Evolutionary conservation across 2,329 filamentous ascomycete genomes (phyloP).

Genomic region (Juglanconis sp.): DNA sequence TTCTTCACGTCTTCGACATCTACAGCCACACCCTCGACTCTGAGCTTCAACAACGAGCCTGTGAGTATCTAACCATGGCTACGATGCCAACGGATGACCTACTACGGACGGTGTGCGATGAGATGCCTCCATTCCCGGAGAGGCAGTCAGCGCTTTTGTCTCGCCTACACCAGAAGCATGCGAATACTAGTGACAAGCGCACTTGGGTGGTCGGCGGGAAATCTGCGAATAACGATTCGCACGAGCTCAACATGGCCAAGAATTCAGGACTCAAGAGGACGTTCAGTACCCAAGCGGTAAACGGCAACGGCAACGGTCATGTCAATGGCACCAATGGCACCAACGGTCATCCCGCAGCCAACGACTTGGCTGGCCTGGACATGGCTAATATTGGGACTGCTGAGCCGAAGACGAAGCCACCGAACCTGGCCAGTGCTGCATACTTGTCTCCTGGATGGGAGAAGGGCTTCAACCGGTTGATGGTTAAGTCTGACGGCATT

Average conservation of each 20-base stretch:
- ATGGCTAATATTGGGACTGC: conserved; percentile 60
- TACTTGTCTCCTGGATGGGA: conserved; percentile 96
- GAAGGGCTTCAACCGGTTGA: conserved; percentile 76
- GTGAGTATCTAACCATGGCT: conserved; percentile 86
- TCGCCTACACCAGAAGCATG: conserved; percentile 89
- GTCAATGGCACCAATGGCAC: conserved; percentile 46
- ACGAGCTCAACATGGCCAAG: conserved; percentile 77
- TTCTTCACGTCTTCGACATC: conserved; percentile 82
- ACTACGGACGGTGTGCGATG: conserved; percentile 88
- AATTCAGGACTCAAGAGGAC: conserved; percentile 80
- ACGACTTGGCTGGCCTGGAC: conserved; percentile 80
- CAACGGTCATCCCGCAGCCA: conserved; percentile 47
- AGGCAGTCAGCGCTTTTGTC: conserved; percentile 88
- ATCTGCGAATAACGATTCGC: conserved; percentile 79
- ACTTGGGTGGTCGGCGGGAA: conserved; percentile 98
- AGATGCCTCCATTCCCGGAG: conserved; percentile 98
- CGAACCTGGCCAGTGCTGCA: conserved; percentile 87
- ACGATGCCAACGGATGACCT: conserved; percentile 86
- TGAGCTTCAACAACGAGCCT: conserved; percentile 92
- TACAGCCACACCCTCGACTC: conserved; percentile 95
- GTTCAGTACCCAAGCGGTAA: conserved; percentile 63
- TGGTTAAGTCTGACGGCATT: conserved; percentile 78
- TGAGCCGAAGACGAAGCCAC: conserved; percentile 60
- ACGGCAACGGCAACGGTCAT: conserved; percentile 45
- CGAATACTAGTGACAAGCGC: conserved; percentile 86